Conservation (phyloP, 352 stramenopile genomes). For the Globisporangium nagaii region DNA sequence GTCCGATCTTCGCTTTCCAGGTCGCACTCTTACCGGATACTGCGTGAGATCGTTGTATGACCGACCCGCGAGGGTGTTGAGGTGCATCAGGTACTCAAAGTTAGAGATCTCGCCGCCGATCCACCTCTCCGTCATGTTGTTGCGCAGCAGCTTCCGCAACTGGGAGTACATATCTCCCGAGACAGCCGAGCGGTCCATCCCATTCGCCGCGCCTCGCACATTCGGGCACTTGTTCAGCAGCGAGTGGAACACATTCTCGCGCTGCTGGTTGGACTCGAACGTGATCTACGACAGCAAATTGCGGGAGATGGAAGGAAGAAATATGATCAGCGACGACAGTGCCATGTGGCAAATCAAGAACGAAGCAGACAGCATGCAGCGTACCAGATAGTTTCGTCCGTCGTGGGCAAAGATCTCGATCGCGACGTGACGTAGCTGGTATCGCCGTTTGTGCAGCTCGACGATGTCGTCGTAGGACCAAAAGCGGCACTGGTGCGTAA, state of each 20-base stretch:
- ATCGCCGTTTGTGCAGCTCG: slow-evolving; percentile 71
- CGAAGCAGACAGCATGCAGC: not conserved
- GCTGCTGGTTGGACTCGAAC: slow-evolving; percentile 54
- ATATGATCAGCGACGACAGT: not conserved
- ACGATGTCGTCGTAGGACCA: slow-evolving; percentile 71
- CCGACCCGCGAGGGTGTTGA: slow-evolving; percentile 95
- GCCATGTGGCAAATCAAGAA: not conserved
- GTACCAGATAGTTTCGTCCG: slow-evolving; percentile 69
- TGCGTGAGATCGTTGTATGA: slow-evolving; percentile 98
- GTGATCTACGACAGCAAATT: slow-evolving; percentile 38
- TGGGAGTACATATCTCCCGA: slow-evolving; percentile 61
- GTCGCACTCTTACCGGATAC: slow-evolving; percentile 80
- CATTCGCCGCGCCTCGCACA: slow-evolving; percentile 55
- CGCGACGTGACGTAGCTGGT: slow-evolving; percentile 68
- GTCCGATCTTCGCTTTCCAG: too few species aligned
- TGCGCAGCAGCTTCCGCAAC: slow-evolving; percentile 55
- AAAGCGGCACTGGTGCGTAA: slow-evolving; percentile 60
- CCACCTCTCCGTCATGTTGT: slow-evolving; percentile 79
- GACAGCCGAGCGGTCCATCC: slow-evolving; percentile 42
- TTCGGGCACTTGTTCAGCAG: slow-evolving; percentile 68
- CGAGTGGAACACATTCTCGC: slow-evolving; percentile 69
- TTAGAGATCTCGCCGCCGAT: slow-evolving; percentile 67
- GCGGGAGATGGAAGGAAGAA: not conserved
- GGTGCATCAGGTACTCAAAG: slow-evolving; percentile 96
- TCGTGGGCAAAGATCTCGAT: slow-evolving; percentile 75